A percentile compares a stretch with the other conserved stretches of the same genome.
Conservation (phyloP, 148 eudicot genomes). For the Arbutus unedo region DNA sequence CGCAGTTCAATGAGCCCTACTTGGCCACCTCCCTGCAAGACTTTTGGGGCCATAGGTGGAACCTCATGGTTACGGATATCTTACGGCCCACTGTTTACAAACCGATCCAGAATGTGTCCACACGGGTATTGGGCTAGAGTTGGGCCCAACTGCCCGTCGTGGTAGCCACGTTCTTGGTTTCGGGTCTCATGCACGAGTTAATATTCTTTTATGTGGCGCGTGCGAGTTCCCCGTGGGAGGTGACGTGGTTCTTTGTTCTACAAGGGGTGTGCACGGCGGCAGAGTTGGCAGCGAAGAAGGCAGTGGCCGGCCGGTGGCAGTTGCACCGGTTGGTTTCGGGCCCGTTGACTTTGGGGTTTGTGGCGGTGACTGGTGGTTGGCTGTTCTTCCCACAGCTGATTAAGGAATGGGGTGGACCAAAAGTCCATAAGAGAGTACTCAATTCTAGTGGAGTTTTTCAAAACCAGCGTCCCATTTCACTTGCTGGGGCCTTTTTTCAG, state of each 20-base stretch:
- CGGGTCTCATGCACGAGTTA: slow-evolving; percentile 65
- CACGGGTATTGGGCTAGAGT: slow-evolving; percentile 21
- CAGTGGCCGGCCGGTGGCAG: slow-evolving; percentile 21
- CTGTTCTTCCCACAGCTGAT: slow-evolving; percentile 51
- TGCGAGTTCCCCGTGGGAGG: slow-evolving; percentile 62
- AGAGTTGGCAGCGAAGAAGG: slow-evolving; percentile 46
- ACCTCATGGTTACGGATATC: slow-evolving; percentile 51
- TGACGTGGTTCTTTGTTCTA: slow-evolving; percentile 54
- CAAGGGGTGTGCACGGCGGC: slow-evolving; percentile 43
- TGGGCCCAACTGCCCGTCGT: slow-evolving; percentile 15
- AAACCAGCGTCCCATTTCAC: not conserved
- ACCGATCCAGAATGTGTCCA: slow-evolving; percentile 28
- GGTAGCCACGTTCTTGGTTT: slow-evolving; percentile 43
- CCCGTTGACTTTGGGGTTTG: slow-evolving; percentile 43
- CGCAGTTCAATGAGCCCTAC: slow-evolving; percentile 56
- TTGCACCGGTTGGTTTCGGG: slow-evolving; percentile 37
- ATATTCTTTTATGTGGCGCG: slow-evolving; percentile 43
- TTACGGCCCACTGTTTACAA: slow-evolving; percentile 40
- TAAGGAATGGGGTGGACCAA: slow-evolving; percentile 36
- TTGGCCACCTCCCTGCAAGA: slow-evolving; percentile 56
- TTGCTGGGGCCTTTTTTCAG: not conserved
- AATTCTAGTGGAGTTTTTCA: slow-evolving; percentile 29
- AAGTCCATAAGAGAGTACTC: slow-evolving; percentile 38
- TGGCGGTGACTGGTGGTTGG: slow-evolving; percentile 50
- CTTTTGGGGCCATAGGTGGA: slow-evolving; percentile 76